Evolutionary conservation across 2,329 filamentous ascomycete genomes (phyloP), one percentile per base, ranked within the genome.

Genomic region (Volutella citrinella): DNA sequence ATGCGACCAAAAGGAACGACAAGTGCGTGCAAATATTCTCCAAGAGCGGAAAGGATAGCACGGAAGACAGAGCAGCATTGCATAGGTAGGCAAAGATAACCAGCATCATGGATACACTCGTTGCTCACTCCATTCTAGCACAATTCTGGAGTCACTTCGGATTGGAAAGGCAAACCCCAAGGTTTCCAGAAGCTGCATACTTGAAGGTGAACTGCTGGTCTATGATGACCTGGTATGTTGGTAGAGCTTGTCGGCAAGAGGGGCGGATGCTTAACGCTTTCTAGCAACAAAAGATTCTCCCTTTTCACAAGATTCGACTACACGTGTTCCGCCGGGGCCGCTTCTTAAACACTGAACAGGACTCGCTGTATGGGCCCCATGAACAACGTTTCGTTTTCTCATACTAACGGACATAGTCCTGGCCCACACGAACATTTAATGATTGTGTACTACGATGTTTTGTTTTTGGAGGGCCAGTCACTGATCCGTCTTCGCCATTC

Each of bases 11-110:
- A 30, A 64, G 64, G 12, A 55, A 38, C 2, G 54, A 72, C n/a
- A n/a, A n/a, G 2, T 74, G 70, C 29, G 78, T 95, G 18, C 82
- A 84, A 43, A 91, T 95, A 19, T 95, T 93, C 55, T 94, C 88
- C 9, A 96, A 95, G 56, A 93, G 87, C 51, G 87, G 89, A 38
- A 94, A 93, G 55, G 87, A 95, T 46, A 91, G 88, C 27, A 95
- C 88, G 0, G 55, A 65, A 32, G 89, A 95, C 56, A 76, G 84
- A 20, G 48, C 59, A 10, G 68, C 66, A 2, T 59, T 94, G 15
- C 80, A 85, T 43, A 54, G 55, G 73, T 76, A 55, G 47, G 65
- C 50, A 6, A 6, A 17, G 10, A 18, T 14, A 12, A 13, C 10
- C n/a, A 10, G 12, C 8, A 6, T n/a, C 13, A 12, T 7, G 7